These are phyloP conservation scores for Musa beccarii DNA, from an alignment of 176 grass and related monocot species.

Conservation along the genomic window DNA sequence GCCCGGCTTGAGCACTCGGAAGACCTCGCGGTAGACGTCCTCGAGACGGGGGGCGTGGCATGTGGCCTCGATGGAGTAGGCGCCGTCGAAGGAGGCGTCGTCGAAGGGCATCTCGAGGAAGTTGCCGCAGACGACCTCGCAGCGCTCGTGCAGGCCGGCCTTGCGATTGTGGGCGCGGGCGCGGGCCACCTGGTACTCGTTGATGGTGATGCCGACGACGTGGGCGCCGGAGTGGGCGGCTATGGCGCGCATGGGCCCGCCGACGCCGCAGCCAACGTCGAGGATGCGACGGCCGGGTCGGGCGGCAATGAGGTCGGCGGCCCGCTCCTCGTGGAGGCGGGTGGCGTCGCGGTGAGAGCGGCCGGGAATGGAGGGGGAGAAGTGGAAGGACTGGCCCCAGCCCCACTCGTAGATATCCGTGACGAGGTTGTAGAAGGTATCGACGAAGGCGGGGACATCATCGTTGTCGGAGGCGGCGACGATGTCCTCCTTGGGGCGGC, in stretches of 20 bases:
- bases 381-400: conserved; percentile 18
- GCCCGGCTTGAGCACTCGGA: conserved; percentile 13
- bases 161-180: conserved; percentile 11
- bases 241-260: conserved; percentile 21
- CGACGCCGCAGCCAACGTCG: conserved; percentile 22
- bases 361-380: conserved; percentile 9
- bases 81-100: conserved; percentile 15
- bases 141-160: not conserved
- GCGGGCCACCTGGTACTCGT: conserved; percentile 18
- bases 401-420: conserved; percentile 23
- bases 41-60: conserved; percentile 13
- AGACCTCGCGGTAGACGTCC: conserved; percentile 15
- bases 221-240: conserved; percentile 2
- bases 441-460: not conserved
- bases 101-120: conserved; percentile 17
- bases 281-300: not conserved
- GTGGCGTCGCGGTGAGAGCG: conserved; percentile 19
- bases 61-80: conserved; percentile 13
- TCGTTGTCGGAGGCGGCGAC: conserved; percentile 16
- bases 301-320: conserved; percentile 4
- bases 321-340: conserved; percentile 21
- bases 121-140: conserved; percentile 21
- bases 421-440: conserved; percentile 19
- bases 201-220: conserved; percentile 20
- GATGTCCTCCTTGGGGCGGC: conserved; percentile 62